Base-by-base conservation (phyloP, 176 grass and related monocot genomes). In the Aechmea fasciata region DNA sequence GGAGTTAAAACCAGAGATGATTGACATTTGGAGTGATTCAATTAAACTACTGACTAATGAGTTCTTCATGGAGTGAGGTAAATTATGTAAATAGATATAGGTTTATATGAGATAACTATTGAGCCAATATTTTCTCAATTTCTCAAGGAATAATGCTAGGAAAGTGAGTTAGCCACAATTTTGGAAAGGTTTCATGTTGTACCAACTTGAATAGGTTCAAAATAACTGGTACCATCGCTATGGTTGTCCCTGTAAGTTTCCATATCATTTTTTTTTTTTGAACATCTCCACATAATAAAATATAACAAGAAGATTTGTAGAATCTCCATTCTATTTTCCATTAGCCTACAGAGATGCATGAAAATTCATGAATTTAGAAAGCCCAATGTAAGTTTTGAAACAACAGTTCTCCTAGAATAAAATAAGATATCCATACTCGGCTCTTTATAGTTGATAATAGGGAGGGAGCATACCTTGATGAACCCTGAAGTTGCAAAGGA, bases 391-490 rank as follows among this genome's bases (percentile, higher is more conserved):
- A 61, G 2, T 61, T 59, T 18, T 19, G 55, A 61, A 12, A 61
- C 10, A 61, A 61, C 20, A 18, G 20, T 61, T 59, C 55, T 61
- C 55, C 17, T 69, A 69, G 71, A 20, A 79, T n/a, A 77, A 76
- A 72, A 14, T 65, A 73, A 73, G 71, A 10, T 22, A 57, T 18
- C 13, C 47, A 69, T 13, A 50, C 51, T 70, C 79, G 84, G 75
- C 18, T 76, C 47, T 80, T 48, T 25, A 65, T 66, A 11, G 73
- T 54, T 28, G 52, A 52, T 29, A 29, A 64, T 65, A 5, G 28
- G 53, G 13, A 5, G 28, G 53, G 13, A 65, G 13, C 51, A 71
- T 90, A 96, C 93, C 93, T 92, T 90, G 72, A 96, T 78, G 64
- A 89, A 88, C 47, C 83, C 74, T 73, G 68, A 81, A 53, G 79